Evolutionary conservation across 371 early-diverging fungal genomes (phyloP), one percentile per base, ranked within the genome.

Genomic region (Zopfochytrium polystomum): DNA sequence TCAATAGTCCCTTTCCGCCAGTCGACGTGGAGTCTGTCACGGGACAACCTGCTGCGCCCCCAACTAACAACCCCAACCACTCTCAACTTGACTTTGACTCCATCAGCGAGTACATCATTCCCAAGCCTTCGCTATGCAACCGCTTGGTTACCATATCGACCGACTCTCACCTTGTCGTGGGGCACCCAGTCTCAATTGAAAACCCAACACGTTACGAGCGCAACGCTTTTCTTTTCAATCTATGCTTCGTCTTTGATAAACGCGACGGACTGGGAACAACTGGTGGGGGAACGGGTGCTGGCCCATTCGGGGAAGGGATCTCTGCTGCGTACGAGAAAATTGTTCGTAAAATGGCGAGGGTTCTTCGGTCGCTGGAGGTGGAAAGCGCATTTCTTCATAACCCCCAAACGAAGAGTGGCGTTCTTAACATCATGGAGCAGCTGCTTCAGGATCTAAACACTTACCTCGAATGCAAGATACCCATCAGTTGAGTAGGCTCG

Each of bases 221-320:
- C 25, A 91, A 90, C 73, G 88, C 85, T n/a, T 78, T 91, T 47
- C 79, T 90, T 38, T 94, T 91, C 79, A 94, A 94, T 67, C 68
- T 91, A 15, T 86, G 87, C 56, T 91, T 92, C 80, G 89, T 91
- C n/a, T 94, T 94, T 79, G 90, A 88, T 63, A 81, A 81, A 47
- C 72, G 79, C 46, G 89, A 85, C 3, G 86, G 81, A 83, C 33
- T 88, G 85, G 61, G 87, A 89, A 54, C 87, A 85, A 13, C 81
- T 90, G 0, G 55, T 65, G 15, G 34, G 29, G 3, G 2, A 7
- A 52, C 6, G 11, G 13, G n/a, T 18, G 54, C 18, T 20, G 18
- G n/a, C 38, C 23, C 20, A 15, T 38, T 23, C 56, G 46, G 56
- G 27, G 72, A 78, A 51, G 88, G 85, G 1, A 85, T 88, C 54